Conservation (phyloP, 73 alveolate genomes). For the Diophrys appendiculata region DNA sequence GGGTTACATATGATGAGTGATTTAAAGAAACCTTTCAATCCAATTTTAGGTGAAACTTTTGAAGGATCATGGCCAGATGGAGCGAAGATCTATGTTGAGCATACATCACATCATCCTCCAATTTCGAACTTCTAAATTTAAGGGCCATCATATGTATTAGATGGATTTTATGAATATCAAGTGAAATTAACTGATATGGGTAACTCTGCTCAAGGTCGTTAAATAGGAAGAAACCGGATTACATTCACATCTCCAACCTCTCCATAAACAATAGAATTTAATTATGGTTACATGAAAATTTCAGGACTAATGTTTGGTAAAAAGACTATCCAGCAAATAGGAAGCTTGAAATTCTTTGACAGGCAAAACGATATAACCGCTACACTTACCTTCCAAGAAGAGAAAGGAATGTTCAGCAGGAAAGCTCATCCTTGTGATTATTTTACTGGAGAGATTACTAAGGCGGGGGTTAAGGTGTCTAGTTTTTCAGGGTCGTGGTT, state of each 20-base stretch:
- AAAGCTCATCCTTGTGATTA: constrained; percentile 8
- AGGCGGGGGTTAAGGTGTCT: constrained; percentile 13
- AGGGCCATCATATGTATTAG: constrained; percentile 28
- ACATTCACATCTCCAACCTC: too few relatives aligned
- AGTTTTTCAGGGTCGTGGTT: constrained; percentile 47
- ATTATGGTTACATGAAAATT: constrained; percentile 26
- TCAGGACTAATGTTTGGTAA: constrained; percentile 46
- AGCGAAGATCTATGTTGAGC: constrained; percentile 92
- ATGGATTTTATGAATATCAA: constrained; percentile 45
- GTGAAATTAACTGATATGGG: constrained; percentile 55
- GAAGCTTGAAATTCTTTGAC: constrained; percentile 31
- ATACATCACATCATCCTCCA: constrained; percentile 97
- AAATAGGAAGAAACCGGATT: constrained; percentile 37
- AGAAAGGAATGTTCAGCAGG: too few relatives aligned
- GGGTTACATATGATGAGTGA: constrained; percentile 70
- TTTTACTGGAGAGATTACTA: constrained; percentile 18
- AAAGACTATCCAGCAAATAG: constrained; percentile 35
- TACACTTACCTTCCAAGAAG: constrained; percentile 24
- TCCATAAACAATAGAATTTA: constrained; percentile 13
- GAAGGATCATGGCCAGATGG: constrained; percentile 96
- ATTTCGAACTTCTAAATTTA: constrained; percentile 76
- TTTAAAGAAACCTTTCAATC: constrained; percentile 93
- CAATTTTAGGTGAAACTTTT: constrained; percentile 97
- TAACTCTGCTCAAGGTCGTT: constrained; percentile 42
- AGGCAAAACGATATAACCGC: constrained; percentile 19